A percentile compares a stretch with the other conserved stretches of the same genome.
phyloP scores from a whole-genome alignment of 495 filamentous ascomycete species.

The Aspergillus campestris region DNA sequence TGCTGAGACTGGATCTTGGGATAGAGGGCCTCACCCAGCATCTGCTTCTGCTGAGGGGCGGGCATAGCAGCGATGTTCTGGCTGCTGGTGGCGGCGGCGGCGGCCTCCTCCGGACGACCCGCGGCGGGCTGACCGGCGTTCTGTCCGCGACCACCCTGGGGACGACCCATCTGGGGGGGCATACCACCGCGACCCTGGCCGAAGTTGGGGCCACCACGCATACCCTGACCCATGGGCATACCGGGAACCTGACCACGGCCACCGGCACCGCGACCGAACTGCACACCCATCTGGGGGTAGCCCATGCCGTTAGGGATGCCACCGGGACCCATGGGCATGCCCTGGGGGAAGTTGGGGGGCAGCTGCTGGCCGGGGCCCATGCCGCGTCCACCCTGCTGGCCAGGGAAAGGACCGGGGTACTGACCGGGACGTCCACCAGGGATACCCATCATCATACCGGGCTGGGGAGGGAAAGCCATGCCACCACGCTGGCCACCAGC shows the following conservation, averaged over 20 bases:
- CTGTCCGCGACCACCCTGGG: slow-evolving; percentile 31
- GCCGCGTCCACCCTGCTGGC: slow-evolving; percentile 77
- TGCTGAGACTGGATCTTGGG: slow-evolving; percentile 93
- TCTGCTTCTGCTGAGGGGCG: slow-evolving; percentile 83
- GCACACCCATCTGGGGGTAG: slow-evolving; percentile 53
- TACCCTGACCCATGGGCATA: slow-evolving; percentile 59
- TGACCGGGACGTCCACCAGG: slow-evolving; percentile 79
- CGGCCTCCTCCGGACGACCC: slow-evolving; percentile 22
- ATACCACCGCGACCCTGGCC: slow-evolving; percentile 42
- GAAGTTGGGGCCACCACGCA: slow-evolving; percentile 62
- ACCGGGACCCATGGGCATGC: slow-evolving; percentile 58
- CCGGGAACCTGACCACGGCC: slow-evolving; percentile 69
- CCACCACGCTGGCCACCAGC: slow-evolving; percentile 61
- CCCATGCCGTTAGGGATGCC: slow-evolving; percentile 47
- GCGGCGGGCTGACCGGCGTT: slow-evolving; percentile 29
- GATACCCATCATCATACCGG: slow-evolving; percentile 68
- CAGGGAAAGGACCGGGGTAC: slow-evolving; percentile 68
- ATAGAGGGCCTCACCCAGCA: slow-evolving; percentile 94
- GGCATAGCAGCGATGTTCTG: slow-evolving; percentile 46
- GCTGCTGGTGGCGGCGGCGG: slow-evolving; percentile 26
- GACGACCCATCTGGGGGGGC: slow-evolving; percentile 44
- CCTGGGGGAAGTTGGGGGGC: slow-evolving; percentile 71
- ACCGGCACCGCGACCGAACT: slow-evolving; percentile 61
- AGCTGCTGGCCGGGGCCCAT: slow-evolving; percentile 69
- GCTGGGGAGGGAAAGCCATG: slow-evolving; percentile 78